These are phyloP conservation scores for Podila epigama DNA, from an alignment of 192 early-diverging fungal species.

Conservation along the genomic window DNA sequence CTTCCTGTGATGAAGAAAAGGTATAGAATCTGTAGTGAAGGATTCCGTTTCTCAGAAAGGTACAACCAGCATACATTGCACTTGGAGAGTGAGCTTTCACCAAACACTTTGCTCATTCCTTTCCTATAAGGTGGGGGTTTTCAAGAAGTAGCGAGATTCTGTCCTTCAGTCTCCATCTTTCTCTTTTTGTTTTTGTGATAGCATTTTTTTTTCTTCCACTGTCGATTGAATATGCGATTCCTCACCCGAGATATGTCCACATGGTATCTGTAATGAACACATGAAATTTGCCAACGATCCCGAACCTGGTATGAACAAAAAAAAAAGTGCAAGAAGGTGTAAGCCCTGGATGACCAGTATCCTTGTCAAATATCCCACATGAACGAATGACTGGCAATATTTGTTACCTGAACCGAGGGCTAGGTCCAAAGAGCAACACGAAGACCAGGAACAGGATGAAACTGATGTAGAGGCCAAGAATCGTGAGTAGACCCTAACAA, in stretches of 20 bases:
- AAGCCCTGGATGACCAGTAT: not conserved
- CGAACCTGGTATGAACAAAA: slow-evolving; percentile 6
- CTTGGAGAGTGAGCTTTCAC: slow-evolving; percentile 20
- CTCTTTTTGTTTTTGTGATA: not conserved
- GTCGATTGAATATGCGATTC: not conserved
- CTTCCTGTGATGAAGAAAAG: slow-evolving; percentile 45
- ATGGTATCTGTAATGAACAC: slow-evolving; percentile 42
- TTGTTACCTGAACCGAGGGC: slow-evolving; percentile 35
- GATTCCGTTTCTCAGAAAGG: slow-evolving; percentile 32
- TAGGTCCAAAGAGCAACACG: slow-evolving; percentile 41
- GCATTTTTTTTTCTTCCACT: not conserved
- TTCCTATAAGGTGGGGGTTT: slow-evolving; percentile 4
- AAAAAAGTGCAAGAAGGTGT: not conserved
- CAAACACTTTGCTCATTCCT: slow-evolving; percentile 21
- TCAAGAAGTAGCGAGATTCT: not conserved
- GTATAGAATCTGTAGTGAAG: slow-evolving; percentile 34
- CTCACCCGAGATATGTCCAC: slow-evolving; percentile 40
- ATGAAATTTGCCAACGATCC: slow-evolving; percentile 40
- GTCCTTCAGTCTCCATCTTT: not conserved
- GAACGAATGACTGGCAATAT: not conserved
- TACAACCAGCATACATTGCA: slow-evolving; percentile 34
- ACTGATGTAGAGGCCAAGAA: slow-evolving; percentile 44
- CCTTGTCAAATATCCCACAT: not conserved
- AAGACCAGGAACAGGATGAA: slow-evolving; percentile 47
- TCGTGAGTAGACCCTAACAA: slow-evolving; percentile 25